A percentile compares a stretch with the other conserved stretches of the same genome.
These are phyloP conservation scores for Colletotrichum spinosum DNA, from an alignment of 2,329 filamentous ascomycete species.

Conservation along the genomic window DNA sequence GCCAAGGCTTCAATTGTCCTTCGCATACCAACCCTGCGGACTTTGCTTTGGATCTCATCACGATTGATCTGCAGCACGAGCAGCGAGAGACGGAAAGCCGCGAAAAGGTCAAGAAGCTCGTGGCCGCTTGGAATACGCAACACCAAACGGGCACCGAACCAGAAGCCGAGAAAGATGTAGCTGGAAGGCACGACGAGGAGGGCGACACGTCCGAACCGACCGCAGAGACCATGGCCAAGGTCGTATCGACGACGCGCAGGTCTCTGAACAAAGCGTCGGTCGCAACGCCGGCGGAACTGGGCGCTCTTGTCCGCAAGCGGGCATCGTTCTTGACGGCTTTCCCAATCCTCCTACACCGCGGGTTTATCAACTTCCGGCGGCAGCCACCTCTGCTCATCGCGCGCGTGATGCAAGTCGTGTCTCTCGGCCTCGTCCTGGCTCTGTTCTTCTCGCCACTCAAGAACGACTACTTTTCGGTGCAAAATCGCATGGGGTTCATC, in stretches of 20 bases:
- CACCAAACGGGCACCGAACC: slow-evolving; percentile 6
- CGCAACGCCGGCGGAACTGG: slow-evolving; percentile 78
- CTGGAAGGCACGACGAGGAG: slow-evolving; percentile 47
- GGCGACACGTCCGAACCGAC: background rate
- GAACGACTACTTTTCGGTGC: slow-evolving; percentile 76
- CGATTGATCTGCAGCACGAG: slow-evolving; percentile 77
- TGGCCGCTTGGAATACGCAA: slow-evolving; percentile 65
- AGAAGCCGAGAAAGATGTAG: slow-evolving; percentile 39
- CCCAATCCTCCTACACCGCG: slow-evolving; percentile 75
- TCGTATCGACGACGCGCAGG: slow-evolving; percentile 47
- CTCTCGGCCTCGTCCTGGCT: slow-evolving; percentile 71
- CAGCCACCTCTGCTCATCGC: slow-evolving; percentile 74
- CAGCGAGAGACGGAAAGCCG: slow-evolving; percentile 71
- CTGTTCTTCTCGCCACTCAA: slow-evolving; percentile 79
- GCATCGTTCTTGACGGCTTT: slow-evolving; percentile 72
- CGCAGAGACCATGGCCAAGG: slow-evolving; percentile 18
- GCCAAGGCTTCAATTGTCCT: slow-evolving; percentile 73
- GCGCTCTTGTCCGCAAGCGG: slow-evolving; percentile 72
- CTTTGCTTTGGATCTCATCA: slow-evolving; percentile 82
- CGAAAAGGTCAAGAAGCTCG: slow-evolving; percentile 69
- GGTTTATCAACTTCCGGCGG: slow-evolving; percentile 75
- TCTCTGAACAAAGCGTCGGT: slow-evolving; percentile 59
- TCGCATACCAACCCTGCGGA: slow-evolving; percentile 80
- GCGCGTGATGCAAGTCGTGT: slow-evolving; percentile 75
- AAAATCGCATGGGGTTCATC: slow-evolving; percentile 79